Base-by-base conservation (phyloP, 2,329 filamentous ascomycete species). In the Didymella exigua region DNA sequence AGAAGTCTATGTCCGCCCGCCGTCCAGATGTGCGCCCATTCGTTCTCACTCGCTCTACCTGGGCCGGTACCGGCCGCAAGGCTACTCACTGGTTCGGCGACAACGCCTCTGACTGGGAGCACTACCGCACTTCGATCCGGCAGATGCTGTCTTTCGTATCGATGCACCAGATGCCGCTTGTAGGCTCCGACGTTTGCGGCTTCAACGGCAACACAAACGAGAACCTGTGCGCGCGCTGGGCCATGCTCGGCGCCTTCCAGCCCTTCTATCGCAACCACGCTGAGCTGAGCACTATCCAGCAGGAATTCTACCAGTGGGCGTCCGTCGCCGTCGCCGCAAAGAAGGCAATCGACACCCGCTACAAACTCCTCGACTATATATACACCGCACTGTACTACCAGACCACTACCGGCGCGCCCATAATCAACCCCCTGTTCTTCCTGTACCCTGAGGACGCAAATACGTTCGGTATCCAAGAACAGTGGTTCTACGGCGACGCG, bases 211-310 rank as follows among this genome's bases (percentile, higher is more conserved):
- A 89, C 63, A 86, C 87, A 0, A 88, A 83, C 10, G 85, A 89
- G 69, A 78, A 84, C 40, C 82, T 92, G 5, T 92, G 89, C 70
- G 84, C 88, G 3, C 85, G 89, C n/a, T 93, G 89, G 89, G 84
- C 88, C 1, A 81, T 83, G 23, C 81, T 91, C 0, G 89, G 88
- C 14, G 89, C 89, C 8, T 91, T 92, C 78, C 81, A 83, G 31
- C 86, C 88, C 0, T 92, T 93, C 78, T 91, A 86, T 77, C 86
- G 89, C 57, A 87, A 91, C 72, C 89, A 93, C 76, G 88, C 88
- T 54, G 78, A 80, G 24, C 72, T 81, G 36, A 71, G 75, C 27
- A 72, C 73, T 3, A 78, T 82, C n/a, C 70, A 73, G 3, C 89
- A 92, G 67, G 89, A 92, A 69, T 89, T 90, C 71, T 93, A 92